phyloP scores from a whole-genome alignment of 805 yeast species.

The Danielia reshetovae region DNA sequence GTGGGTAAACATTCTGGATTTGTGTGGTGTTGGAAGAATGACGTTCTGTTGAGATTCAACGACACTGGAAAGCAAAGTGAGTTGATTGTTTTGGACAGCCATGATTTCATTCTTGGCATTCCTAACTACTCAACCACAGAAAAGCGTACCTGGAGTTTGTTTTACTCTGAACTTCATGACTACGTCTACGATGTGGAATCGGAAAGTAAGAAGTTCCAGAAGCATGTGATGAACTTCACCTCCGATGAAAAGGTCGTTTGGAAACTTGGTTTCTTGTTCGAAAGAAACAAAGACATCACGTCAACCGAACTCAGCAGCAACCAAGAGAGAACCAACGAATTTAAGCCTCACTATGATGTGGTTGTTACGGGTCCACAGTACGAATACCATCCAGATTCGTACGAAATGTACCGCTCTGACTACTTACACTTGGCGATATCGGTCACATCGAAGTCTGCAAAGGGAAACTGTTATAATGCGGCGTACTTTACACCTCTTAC shows the following conservation, averaged over 20 bases:
- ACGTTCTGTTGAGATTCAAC: conserved; percentile 48
- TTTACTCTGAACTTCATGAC: conserved; percentile 23
- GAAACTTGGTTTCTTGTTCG: conserved; percentile 73
- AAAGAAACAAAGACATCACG: conserved; percentile 45
- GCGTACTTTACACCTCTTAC: conserved; percentile 38
- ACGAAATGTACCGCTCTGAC: conserved; percentile 73
- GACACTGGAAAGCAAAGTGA: conserved; percentile 47
- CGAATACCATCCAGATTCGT: conserved; percentile 71
- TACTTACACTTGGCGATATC: conserved; percentile 58
- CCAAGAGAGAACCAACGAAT: conserved; percentile 43
- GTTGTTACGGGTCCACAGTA: conserved; percentile 53
- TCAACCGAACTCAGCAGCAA: conserved; percentile 30
- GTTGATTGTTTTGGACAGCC: conserved; percentile 51
- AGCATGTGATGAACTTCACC: conserved; percentile 51
- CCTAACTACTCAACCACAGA: conserved; percentile 44
- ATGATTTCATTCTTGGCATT: conserved; percentile 52
- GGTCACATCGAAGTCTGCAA: conserved; percentile 30
- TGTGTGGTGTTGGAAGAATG: conserved; percentile 60
- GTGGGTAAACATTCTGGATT: conserved; percentile 60
- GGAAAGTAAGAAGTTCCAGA: conserved; percentile 31
- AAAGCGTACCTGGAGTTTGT: conserved; percentile 35
- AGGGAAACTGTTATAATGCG: conserved; percentile 30
- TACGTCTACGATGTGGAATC: conserved; percentile 16
- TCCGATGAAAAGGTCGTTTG: conserved; percentile 65
- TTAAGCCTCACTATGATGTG: conserved; percentile 62